Conservation (phyloP, 2,329 filamentous ascomycete genomes). For the Aspergillus latus region DNA sequence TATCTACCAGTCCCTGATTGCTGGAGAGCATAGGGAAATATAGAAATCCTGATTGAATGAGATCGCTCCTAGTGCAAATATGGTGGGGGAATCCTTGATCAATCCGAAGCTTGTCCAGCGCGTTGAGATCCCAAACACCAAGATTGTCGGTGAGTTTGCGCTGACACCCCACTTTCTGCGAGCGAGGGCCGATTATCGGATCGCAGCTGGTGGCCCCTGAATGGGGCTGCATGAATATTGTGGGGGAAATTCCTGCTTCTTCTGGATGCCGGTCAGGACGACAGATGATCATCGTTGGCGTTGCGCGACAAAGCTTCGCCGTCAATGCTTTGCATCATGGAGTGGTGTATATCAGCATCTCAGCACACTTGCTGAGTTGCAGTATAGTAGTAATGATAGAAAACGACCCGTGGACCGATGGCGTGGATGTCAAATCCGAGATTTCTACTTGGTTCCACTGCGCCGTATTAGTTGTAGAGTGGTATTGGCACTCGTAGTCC, state of each 20-base stretch:
- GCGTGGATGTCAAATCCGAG: not conserved
- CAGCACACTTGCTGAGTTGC: not conserved
- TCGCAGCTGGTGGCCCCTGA: not conserved
- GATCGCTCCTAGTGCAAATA: constrained; percentile 1
- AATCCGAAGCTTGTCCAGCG: constrained; percentile 24
- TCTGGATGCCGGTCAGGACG: constrained; percentile 6
- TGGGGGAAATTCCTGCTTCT: constrained; percentile 5
- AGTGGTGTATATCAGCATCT: not conserved
- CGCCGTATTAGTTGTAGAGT: not conserved
- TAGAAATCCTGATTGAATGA: constrained; percentile 6
- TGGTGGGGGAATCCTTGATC: constrained; percentile 24
- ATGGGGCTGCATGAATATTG: not conserved
- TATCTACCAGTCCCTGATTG: constrained; percentile 6
- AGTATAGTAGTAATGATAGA: not conserved
- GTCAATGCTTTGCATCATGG: not conserved
- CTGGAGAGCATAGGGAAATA: constrained; percentile 2
- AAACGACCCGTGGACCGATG: no score
- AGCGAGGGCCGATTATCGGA: constrained; percentile 6
- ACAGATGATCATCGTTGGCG: constrained; percentile 6
- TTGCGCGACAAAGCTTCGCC: constrained; percentile 4
- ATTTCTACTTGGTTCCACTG: not conserved
- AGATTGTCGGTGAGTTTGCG: constrained; percentile 10
- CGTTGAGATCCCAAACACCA: constrained; percentile 12
- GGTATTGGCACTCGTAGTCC: not conserved
- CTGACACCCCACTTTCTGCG: not conserved